A percentile compares a stretch with the other conserved stretches of the same genome.
Evolutionary conservation across 345 rosid species (phyloP).

Genomic region (Sonneratia alba): DNA sequence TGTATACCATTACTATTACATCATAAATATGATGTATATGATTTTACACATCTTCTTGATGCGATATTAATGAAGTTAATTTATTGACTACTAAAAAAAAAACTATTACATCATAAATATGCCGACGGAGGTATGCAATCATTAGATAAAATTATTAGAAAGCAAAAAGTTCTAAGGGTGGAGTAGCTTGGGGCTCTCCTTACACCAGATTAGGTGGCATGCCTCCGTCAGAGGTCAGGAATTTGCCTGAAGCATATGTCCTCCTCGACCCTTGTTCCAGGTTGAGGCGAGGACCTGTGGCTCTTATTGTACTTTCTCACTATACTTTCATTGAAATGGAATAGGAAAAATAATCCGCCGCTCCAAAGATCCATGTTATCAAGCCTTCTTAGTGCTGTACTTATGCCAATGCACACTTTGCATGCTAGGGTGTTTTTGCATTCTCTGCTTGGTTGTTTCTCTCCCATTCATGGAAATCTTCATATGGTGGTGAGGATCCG

Average conservation of each 20-base stretch:
- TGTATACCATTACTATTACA: neutral
- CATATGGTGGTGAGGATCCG: conserved; percentile 59
- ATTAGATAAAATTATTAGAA: neutral
- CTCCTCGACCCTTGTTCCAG: neutral
- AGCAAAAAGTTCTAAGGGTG: neutral
- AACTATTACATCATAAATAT: neutral
- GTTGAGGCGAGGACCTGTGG: neutral
- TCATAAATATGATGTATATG: neutral
- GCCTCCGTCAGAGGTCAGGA: neutral
- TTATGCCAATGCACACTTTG: neutral
- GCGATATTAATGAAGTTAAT: too few species aligned
- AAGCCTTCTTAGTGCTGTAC: neutral
- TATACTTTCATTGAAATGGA: neutral
- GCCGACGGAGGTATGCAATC: neutral
- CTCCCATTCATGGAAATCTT: conserved; percentile 31
- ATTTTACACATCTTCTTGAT: too few species aligned
- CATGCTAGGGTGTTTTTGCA: neutral
- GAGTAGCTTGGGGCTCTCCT: neutral
- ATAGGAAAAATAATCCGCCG: neutral
- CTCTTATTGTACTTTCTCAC: neutral
- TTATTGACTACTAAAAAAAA: too few species aligned
- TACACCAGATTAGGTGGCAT: neutral
- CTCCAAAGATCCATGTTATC: neutral
- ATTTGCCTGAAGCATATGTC: neutral
- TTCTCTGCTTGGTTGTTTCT: neutral